Conservation (phyloP, 495 filamentous ascomycete species). For the Lasiosphaeria miniovina region DNA sequence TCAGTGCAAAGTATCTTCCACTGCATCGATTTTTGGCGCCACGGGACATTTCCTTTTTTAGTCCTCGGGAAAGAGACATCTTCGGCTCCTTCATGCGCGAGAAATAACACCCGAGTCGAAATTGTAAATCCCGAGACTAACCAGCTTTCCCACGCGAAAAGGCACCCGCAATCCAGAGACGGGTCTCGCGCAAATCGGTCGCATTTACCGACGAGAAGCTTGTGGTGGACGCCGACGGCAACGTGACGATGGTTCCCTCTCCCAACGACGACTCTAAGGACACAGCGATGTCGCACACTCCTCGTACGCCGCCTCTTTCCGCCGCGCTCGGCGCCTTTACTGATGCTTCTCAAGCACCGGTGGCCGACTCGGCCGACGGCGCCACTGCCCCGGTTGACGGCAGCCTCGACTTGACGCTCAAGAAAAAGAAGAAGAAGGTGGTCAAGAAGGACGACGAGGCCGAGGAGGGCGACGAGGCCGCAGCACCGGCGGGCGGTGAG, state of each 20-base stretch:
- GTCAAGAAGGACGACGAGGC: constrained; percentile 72
- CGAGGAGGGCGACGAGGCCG: constrained; percentile 50
- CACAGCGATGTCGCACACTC: constrained; percentile 66
- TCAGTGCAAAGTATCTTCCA: background rate
- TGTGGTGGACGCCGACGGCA: constrained; percentile 81
- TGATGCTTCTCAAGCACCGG: constrained; percentile 49
- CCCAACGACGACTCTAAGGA: constrained; percentile 62
- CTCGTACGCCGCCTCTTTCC: constrained; percentile 57
- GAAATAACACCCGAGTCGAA: background rate
- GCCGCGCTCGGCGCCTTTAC: constrained; percentile 49
- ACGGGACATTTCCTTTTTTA: background rate
- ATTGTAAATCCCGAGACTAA: background rate
- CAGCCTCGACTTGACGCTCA: constrained; percentile 43
- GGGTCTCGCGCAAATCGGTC: constrained; percentile 72
- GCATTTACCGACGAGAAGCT: constrained; percentile 81
- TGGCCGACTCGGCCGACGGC: constrained; percentile 54
- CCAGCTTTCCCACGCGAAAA: constrained; percentile 8
- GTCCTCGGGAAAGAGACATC: background rate
- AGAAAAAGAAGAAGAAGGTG: constrained; percentile 74
- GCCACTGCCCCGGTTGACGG: constrained; percentile 53
- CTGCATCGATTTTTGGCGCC: constrained; percentile 1
- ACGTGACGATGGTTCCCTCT: constrained; percentile 64
- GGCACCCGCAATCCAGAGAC: constrained; percentile 53
- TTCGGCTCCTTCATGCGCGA: background rate
- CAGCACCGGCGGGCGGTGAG: constrained; percentile 16